Conservation (phyloP, 2,329 filamentous ascomycete genomes). For the Aspergillus pseudotamarii region DNA sequence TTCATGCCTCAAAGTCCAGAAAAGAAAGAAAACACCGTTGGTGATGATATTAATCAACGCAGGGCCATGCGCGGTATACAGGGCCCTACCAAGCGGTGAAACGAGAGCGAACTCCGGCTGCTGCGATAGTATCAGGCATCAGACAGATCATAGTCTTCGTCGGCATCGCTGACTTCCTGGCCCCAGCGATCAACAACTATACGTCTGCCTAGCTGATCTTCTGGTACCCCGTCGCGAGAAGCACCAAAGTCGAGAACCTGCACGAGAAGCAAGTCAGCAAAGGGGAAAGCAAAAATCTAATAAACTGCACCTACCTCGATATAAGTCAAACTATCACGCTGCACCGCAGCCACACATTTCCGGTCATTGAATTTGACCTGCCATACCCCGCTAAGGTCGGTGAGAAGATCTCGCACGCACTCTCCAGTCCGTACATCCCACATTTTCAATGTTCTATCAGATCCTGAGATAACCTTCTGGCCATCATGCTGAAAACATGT, state of each 20-base stretch:
- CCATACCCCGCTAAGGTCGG: constrained; percentile 95
- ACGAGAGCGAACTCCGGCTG: neutral
- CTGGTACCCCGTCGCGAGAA: constrained; percentile 79
- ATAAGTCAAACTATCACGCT: constrained; percentile 88
- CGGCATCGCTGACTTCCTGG: constrained; percentile 38
- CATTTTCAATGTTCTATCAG: constrained; percentile 95
- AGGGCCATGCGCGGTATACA: neutral
- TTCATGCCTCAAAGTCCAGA: constrained; percentile 21
- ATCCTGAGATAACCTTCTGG: constrained; percentile 94
- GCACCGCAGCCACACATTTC: constrained; percentile 92
- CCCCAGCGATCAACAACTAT: constrained; percentile 57
- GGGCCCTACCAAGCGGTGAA: neutral
- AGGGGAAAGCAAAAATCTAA: neutral
- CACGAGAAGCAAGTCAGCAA: constrained; percentile 19
- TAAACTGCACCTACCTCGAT: constrained; percentile 74
- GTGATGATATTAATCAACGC: neutral
- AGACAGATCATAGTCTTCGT: constrained; percentile 37
- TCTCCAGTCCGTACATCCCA: constrained; percentile 94
- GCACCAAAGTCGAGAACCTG: constrained; percentile 98
- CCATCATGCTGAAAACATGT: constrained; percentile 98
- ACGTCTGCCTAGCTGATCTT: constrained; percentile 75
- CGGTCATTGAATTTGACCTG: constrained; percentile 97
- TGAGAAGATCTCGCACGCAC: constrained; percentile 88
- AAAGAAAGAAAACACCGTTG: constrained; percentile 9
- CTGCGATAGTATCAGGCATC: constrained; percentile 19